Percentiles rank a stretch among this genome's conserved stretches.
phyloP scores from a whole-genome alignment of 495 filamentous ascomycete genomes.

The Penicillium pulvis region DNA sequence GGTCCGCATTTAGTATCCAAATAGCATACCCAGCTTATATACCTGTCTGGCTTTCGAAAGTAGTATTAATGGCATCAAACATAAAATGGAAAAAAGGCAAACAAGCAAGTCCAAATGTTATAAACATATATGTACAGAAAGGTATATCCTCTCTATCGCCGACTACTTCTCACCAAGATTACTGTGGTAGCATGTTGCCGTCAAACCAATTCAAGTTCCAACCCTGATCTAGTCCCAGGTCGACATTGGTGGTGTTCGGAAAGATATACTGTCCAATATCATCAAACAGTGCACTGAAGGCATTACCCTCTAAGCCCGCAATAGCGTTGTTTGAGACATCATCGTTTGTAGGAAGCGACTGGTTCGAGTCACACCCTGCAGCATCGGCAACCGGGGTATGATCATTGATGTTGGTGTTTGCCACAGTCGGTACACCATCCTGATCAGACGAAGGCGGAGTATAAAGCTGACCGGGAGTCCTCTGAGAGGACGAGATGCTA shows the following conservation, averaged over 20 bases:
- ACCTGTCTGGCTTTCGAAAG: no score
- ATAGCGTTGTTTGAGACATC: neutral
- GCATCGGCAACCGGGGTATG: conserved; percentile 3
- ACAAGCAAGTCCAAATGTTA: no score
- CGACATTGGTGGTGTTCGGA: conserved; percentile 26
- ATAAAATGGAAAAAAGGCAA: no score
- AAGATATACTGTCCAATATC: conserved; percentile 30
- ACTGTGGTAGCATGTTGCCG: neutral
- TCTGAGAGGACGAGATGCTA: conserved; percentile 6
- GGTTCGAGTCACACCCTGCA: conserved; percentile 8
- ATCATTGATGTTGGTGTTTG: conserved; percentile 1
- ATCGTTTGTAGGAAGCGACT: neutral
- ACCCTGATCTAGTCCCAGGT: conserved; percentile 42
- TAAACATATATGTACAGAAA: no score
- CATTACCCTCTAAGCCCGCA: conserved; percentile 22
- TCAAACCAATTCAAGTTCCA: conserved; percentile 43
- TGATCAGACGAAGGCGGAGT: conserved; percentile 32
- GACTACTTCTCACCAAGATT: neutral
- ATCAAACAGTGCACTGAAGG: conserved; percentile 26
- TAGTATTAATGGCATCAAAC: no score
- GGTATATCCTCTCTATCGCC: neutral
- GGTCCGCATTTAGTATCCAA: no score
- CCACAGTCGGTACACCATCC: conserved; percentile 8
- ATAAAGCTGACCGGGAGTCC: conserved; percentile 20
- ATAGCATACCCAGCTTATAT: no score